A percentile compares a stretch with the other conserved stretches of the same genome.
Conservation (phyloP, 768 basidiomycete species). For the Leccinum broughii region DNA sequence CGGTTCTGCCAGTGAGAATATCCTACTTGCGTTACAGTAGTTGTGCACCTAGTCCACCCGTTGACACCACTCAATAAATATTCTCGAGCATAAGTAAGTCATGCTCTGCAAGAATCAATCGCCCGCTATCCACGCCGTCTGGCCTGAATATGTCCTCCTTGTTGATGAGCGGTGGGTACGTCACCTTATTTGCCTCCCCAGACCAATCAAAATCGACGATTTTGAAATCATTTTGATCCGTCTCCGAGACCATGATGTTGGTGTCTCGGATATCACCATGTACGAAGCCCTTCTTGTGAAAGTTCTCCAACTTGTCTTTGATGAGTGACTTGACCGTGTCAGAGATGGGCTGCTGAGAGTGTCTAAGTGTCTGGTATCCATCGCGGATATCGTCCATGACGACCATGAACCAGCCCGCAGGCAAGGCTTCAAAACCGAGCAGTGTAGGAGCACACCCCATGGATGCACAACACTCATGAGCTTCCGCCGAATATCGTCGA, state of each 20-base stretch:
- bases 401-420: conserved; percentile 35
- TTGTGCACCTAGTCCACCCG: too few species aligned
- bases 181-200: not conserved
- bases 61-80: too few species aligned
- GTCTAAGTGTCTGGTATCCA: too few species aligned
- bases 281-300: not conserved
- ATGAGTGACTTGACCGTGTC: not conserved
- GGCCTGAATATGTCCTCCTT: not conserved
- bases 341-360: too few species aligned
- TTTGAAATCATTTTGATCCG: not conserved
- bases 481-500: conserved; percentile 25
- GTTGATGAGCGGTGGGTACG: not conserved
- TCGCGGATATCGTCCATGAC: conserved; percentile 30
- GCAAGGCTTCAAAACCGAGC: conserved; percentile 23
- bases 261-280: not conserved
- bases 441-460: conserved; percentile 30
- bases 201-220: not conserved
- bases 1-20: too few species aligned
- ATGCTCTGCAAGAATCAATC: not conserved
- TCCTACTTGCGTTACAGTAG: too few species aligned
- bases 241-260: not conserved
- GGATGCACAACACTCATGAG: conserved; percentile 24
- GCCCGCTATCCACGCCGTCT: not conserved
- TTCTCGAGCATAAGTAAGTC: not conserved
- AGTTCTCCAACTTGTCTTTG: too few species aligned